Evolutionary conservation across 257 asterid genomes (phyloP).

Genomic region (Plectranthus barbatus): DNA sequence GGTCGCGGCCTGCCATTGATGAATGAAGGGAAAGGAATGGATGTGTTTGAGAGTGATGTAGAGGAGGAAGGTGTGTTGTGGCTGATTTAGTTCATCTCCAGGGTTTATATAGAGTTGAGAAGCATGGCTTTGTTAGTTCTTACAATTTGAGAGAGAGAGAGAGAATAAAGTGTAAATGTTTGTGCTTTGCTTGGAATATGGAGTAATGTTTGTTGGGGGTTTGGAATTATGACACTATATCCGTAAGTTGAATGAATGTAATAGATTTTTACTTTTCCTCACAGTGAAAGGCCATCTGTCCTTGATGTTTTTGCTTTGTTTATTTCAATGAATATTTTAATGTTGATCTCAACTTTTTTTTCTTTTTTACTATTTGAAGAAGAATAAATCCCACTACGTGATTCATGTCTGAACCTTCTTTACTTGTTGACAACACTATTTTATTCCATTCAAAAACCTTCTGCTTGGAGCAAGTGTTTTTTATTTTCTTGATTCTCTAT

Average conservation of each 20-base stretch:
- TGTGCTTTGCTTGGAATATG: slow-evolving; percentile 3
- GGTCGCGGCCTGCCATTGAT: slow-evolving; percentile 3
- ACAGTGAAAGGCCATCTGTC: not conserved
- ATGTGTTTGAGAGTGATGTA: not conserved
- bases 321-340: too few relatives aligned
- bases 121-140: not conserved
- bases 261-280: not conserved
- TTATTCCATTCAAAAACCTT: not conserved
- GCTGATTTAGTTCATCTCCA: not conserved
- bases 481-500: not conserved
- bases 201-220: not conserved
- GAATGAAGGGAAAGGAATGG: not conserved
- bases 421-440: not conserved
- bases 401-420: slow-evolving; percentile 11
- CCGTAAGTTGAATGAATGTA: not conserved
- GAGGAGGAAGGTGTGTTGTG: not conserved
- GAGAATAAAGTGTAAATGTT: slow-evolving; percentile 2
- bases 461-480: not conserved
- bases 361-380: not conserved
- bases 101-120: slow-evolving; percentile 7
- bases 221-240: not conserved
- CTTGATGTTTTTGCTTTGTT: not conserved
- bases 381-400: slow-evolving; percentile 1
- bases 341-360: not conserved
- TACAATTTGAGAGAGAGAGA: not conserved